Conservation (phyloP, 129 eudicot species). For the Centella asiatica region DNA sequence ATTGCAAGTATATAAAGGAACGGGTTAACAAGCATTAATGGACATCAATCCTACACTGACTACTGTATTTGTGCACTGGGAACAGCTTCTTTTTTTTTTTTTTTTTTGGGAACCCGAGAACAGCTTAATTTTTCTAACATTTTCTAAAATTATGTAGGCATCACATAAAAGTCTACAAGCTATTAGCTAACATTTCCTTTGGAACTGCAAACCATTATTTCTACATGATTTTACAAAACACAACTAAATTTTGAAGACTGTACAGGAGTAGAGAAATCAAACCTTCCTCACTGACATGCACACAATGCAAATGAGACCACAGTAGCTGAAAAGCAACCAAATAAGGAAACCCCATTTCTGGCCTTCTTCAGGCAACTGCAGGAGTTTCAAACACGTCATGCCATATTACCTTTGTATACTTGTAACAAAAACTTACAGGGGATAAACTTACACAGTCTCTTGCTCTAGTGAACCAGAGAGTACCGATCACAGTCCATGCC, state of each 20-base stretch:
- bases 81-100: no score
- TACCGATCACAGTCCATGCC: conserved; percentile 85
- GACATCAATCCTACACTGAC: no score
- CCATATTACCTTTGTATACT: conserved; percentile 6
- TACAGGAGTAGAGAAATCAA: background rate
- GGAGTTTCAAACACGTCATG: conserved; percentile 11
- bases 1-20: background rate
- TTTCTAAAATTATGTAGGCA: no score
- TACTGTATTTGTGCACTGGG: no score
- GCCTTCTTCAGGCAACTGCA: conserved; percentile 88
- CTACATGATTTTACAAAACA: no score
- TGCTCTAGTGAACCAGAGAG: conserved; percentile 76
- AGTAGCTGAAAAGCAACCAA: conserved; percentile 91
- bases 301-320: conserved; percentile 82
- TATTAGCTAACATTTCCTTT: no score
- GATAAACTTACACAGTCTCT: conserved; percentile 62
- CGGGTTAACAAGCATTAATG: no score
- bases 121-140: no score
- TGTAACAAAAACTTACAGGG: background rate
- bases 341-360: conserved; percentile 89
- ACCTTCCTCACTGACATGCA: conserved; percentile 72
- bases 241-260: background rate
- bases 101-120: no score
- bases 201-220: no score
- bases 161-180: no score